Evolutionary conservation across 2,329 filamentous ascomycete species (phyloP).

Genomic region (Capronia coronata): DNA sequence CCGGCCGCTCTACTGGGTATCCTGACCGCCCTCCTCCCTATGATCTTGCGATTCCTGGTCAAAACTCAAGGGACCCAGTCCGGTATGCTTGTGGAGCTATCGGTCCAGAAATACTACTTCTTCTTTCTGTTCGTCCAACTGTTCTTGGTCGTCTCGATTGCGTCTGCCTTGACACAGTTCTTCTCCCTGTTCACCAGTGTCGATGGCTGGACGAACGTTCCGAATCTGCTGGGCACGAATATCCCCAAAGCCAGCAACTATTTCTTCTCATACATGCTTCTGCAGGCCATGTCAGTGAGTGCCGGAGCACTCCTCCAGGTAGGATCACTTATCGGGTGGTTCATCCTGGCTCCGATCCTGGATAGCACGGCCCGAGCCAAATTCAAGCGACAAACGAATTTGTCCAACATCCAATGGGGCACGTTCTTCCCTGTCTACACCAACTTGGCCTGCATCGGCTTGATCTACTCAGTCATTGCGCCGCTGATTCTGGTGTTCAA

Average conservation of each 20-base stretch:
- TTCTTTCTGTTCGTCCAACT: constrained; percentile 89
- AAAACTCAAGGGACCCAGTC: constrained; percentile 74
- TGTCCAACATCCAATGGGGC: constrained; percentile 79
- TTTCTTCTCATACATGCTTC: constrained; percentile 97
- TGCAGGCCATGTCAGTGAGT: constrained; percentile 85
- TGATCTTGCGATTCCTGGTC: constrained; percentile 69
- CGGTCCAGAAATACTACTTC: constrained; percentile 92
- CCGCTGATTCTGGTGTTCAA: constrained; percentile 91
- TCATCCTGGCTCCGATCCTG: constrained; percentile 68
- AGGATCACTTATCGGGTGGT: constrained; percentile 71
- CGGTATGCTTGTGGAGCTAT: constrained; percentile 67
- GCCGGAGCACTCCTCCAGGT: constrained; percentile 83
- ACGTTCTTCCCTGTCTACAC: constrained; percentile 94
- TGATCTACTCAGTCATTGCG: constrained; percentile 83
- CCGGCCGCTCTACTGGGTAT: constrained; percentile 71
- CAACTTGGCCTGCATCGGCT: constrained; percentile 85
- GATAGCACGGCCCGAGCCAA: constrained; percentile 79
- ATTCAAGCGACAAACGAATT: constrained; percentile 73
- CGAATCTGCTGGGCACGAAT: constrained; percentile 66
- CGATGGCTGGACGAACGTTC: constrained; percentile 61
- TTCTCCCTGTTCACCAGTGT: constrained; percentile 59
- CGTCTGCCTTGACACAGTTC: constrained; percentile 63
- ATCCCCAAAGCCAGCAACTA: constrained; percentile 87
- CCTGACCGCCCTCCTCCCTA: constrained; percentile 71
- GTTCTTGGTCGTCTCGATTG: constrained; percentile 85